These are phyloP conservation scores for Sarocladium strictum DNA, from an alignment of 2,329 filamentous ascomycete species.

Conservation along the genomic window DNA sequence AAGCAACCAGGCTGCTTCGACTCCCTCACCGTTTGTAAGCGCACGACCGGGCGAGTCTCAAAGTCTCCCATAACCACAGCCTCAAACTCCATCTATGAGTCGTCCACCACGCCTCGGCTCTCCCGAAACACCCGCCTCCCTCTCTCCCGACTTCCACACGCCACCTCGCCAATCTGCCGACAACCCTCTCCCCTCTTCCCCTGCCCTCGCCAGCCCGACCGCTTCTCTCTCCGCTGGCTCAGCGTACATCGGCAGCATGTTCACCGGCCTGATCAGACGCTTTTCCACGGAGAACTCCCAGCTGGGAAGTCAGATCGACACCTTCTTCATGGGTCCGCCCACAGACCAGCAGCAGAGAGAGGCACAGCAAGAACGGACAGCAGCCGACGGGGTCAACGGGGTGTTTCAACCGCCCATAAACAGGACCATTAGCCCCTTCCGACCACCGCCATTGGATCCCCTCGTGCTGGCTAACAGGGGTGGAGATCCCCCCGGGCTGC, in stretches of 20 bases:
- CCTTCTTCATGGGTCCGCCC: constrained; percentile 17
- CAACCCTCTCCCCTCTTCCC: constrained; percentile 6
- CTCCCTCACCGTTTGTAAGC: background rate
- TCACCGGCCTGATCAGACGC: constrained; percentile 61
- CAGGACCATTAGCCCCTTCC: constrained; percentile 70
- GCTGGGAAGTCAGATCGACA: constrained; percentile 23
- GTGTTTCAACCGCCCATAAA: constrained; percentile 42
- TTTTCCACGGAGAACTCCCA: constrained; percentile 46
- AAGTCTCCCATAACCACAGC: background rate
- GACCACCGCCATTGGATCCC: constrained; percentile 82
- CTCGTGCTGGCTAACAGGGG: no score
- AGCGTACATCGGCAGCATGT: constrained; percentile 31
- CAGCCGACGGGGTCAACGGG: constrained; percentile 45
- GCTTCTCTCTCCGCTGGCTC: background rate
- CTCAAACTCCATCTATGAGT: background rate
- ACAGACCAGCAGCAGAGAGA: background rate
- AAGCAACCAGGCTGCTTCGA: background rate
- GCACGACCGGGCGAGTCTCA: background rate
- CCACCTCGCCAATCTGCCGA: constrained; percentile 9
- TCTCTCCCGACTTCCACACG: constrained; percentile 11
- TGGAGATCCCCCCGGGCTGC: constrained; percentile 50
- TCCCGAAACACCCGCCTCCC: constrained; percentile 9
- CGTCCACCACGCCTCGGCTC: background rate
- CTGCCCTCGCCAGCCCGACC: background rate
- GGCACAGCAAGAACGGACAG: constrained; percentile 4